A percentile compares a stretch with the other conserved stretches of the same genome.
Evolutionary conservation across 1,284 basidiomycete species (phyloP).

Genomic region (Meira nashicola): DNA sequence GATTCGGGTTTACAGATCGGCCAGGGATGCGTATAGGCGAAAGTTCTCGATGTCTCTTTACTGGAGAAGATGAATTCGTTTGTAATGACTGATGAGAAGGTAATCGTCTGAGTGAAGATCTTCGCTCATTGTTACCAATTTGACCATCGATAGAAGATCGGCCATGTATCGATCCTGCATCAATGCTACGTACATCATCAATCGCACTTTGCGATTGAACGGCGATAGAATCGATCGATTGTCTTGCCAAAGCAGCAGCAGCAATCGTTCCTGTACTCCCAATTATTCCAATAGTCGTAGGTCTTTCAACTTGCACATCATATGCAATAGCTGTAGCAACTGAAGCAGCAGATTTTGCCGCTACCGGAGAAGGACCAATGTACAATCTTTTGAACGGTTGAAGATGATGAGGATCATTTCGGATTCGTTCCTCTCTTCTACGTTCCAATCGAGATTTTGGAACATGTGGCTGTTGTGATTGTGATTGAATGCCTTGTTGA

Average conservation of each 20-base stretch:
- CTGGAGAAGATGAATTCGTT: too few relatives aligned
- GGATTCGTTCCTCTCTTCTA: background rate
- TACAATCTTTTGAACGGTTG: slow-evolving; percentile 21
- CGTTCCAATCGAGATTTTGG: too few relatives aligned
- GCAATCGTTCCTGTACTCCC: background rate
- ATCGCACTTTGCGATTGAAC: background rate
- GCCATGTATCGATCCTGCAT: background rate
- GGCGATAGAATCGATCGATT: slow-evolving; percentile 11
- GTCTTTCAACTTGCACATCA: slow-evolving; percentile 13
- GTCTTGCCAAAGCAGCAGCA: background rate
- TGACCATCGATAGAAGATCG: background rate
- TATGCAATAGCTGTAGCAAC: slow-evolving; percentile 26
- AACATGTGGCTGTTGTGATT: too few relatives aligned
- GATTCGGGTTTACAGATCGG: background rate
- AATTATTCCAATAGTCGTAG: slow-evolving; percentile 10
- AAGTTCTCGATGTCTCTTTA: too few relatives aligned
- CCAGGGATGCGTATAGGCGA: background rate
- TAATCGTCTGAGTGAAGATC: background rate
- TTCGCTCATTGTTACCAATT: background rate
- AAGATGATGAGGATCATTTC: slow-evolving; percentile 10
- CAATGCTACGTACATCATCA: background rate
- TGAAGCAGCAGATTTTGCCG: slow-evolving; percentile 19
- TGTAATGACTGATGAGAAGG: too few relatives aligned
- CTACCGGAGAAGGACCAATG: slow-evolving; percentile 29
- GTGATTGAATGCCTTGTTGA: too few relatives aligned